Evolutionary conservation across 768 basidiomycete species (phyloP), one percentile per base, ranked within the genome.

Genomic region (Mycena floridula): DNA sequence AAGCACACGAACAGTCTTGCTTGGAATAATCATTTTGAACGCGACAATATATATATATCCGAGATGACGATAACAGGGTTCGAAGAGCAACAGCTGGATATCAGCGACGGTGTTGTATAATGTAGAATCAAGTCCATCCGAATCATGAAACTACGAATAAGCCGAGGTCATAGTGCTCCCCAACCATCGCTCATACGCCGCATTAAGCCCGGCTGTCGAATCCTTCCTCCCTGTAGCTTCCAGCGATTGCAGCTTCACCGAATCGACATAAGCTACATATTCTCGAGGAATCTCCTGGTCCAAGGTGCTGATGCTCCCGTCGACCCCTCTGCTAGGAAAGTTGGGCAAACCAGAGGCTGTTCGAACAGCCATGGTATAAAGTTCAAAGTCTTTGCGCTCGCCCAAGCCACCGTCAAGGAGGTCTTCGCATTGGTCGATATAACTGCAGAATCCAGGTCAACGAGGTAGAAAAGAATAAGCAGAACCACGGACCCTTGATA

Each of bases 371-470:
- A 58, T 61, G 23, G 62, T 56, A 53, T 86, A 86, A 2, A 81
- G 58, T 47, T 76, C 70, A 25, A 81, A 59, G 47, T 84, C 80
- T 54, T 77, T 75, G 27, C 70, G 60, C 49, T 81, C 81, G n/a
- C 72, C 73, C n/a, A 24, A 39, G 20, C 41, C 43, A 65, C 62
- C 70, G 49, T 81, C 77, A 26, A 81, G 64, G 20, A 86, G 68
- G 39, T 82, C 78, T 45, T 82, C 74, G 50, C 74, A 82, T 56
- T 89, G 84, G 54, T 85, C 82, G 52, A 89, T 81, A 55, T 89
- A 87, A 40, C 83, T 85, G n/a, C 12, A 40, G 3, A 45, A 22
- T 30, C 20, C n/a, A 37, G n/a, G 15, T 18, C 18, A 41, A 30
- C 11, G 8, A 18, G 42, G 7, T 26, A 24, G 21, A 38, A 28